Percentiles rank a stretch among this genome's conserved stretches.
These are phyloP conservation scores for Kwoniella dendrophila DNA, from an alignment of 768 basidiomycete genomes.

Conservation along the genomic window DNA sequence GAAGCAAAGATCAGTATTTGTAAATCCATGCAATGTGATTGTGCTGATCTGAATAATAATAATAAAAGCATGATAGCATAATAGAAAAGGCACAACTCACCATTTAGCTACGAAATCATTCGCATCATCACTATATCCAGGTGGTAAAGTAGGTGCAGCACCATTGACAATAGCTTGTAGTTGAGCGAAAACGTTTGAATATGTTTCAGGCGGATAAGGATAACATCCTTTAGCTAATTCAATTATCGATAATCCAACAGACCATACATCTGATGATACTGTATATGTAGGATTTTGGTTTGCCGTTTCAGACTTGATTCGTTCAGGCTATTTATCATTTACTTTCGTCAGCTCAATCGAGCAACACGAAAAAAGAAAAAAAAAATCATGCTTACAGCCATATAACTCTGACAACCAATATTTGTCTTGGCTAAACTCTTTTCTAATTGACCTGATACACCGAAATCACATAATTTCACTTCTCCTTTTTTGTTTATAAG, in stretches of 20 bases:
- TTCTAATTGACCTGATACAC: conserved; percentile 97
- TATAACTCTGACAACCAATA: conserved; percentile 97
- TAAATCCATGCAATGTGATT: too few species aligned
- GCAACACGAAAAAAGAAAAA: background rate
- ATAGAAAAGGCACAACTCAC: conserved; percentile 45
- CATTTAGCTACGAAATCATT: conserved; percentile 81
- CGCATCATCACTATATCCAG: conserved; percentile 68
- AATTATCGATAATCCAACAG: conserved; percentile 87
- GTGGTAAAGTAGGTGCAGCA: conserved; percentile 82
- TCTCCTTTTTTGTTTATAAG: conserved; percentile 84
- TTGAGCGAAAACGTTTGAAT: conserved; percentile 95
- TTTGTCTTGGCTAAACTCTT: conserved; percentile 96
- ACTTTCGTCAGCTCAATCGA: conserved; percentile 4
- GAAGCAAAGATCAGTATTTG: too few species aligned
- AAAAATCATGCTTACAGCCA: conserved; percentile 73
- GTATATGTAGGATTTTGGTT: conserved; percentile 86
- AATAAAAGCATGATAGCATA: background rate
- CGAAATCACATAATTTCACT: conserved; percentile 96
- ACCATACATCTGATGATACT: conserved; percentile 95
- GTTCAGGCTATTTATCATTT: conserved; percentile 67
- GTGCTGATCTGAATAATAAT: too few species aligned
- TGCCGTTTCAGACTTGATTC: conserved; percentile 91
- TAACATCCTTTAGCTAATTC: conserved; percentile 86
- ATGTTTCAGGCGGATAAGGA: conserved; percentile 97
- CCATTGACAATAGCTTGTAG: conserved; percentile 95